Evolutionary conservation across 2,329 filamentous ascomycete genomes (phyloP), one percentile per base, ranked within the genome.

Genomic region (Myriosclerotinia curreyana): DNA sequence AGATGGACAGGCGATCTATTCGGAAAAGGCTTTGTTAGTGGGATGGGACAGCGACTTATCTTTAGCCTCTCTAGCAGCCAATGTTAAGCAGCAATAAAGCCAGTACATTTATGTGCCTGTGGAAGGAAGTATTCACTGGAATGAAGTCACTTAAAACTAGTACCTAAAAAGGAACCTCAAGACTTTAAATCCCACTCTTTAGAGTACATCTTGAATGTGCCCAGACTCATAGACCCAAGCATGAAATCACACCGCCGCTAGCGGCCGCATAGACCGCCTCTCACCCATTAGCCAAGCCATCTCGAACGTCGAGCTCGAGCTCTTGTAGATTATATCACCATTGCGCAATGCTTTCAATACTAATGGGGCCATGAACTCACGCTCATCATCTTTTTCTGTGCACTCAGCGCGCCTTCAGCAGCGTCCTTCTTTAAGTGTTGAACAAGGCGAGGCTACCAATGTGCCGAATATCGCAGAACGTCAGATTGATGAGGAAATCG

Each of bases 401-500:
- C 69, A 68, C 62, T 63, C 69, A 59, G 68, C 67, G 64, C 70
- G 70, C 49, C 63, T 68, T 40, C 64, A 68, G n/a, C 65, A 68
- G 59, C 70, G 71, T 15, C 67, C 70, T 5, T 71, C 71, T 64
- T 89, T 87, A 62, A 83, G 78, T 66, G 82, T 81, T 28, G 88
- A 92, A 75, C 82, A 81, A 68, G 87, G 86, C 66, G 83, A 87
- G 66, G 78, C 80, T 66, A 78, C 78, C 22, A 78, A 78, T 66
- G 79, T 80, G 56, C 78, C 80, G 14, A 81, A 75, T 42, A 76
- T 80, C 36, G 85, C 82, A 63, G 85, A 90, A 72, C 84, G 88
- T 66, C 86, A 88, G 67, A 91, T 96, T 69, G 90, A 92, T 66
- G 93, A 98, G 74, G 95, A 99, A 79, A 96, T 99, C 74, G 93